Base-by-base conservation (phyloP, 768 basidiomycete genomes). In the Suillus subluteus region DNA sequence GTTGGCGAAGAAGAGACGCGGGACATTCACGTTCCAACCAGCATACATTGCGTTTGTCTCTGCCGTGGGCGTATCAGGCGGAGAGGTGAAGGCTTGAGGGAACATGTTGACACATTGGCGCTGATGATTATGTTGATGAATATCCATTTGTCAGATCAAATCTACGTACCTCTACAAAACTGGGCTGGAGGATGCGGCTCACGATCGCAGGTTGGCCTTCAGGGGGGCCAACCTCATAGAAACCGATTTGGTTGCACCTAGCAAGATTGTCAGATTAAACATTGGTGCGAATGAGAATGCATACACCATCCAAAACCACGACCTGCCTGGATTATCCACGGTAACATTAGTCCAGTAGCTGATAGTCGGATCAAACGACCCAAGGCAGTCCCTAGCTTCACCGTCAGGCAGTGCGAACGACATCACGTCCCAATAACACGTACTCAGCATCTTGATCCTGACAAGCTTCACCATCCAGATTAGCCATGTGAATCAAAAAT, bases 251-350 rank as follows among this genome's bases (percentile, higher is more conserved):
- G 71, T 89, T 91, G 72, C 91, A 92, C 4, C 88, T 90, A 41
- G 54, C 23, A 48, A 61, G 30, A 64, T 55, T 50, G 46, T 66
- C 58, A 58, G 58, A 58, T 38, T 26, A 18, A 35, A n/a, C 62
- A 58, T n/a, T 2, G 61, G 26, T 7, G 35, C 30, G 12, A 6
- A 62, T 38, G 13, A 16, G 23, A 38, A 58, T 37, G 73, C 83
- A 66, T 76, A 84, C 88, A 88, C 84, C 71, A 90, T 85, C 91
- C 91, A 92, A 66, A 79, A 75, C 90, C 91, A 93, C 4, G 91
- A 90, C 30, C 91, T 84, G 4, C 63, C 67, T 0, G 79, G 64
- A 66, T 92, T 87, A 73, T 91, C 77, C 52, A 92, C 75, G 7
- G 80, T 75, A 4, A 81, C 86, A 67, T 88, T 78, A 18, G 87